Evolutionary conservation across 345 rosid genomes (phyloP), one percentile per base, ranked within the genome.

Genomic region (Draba incana): DNA sequence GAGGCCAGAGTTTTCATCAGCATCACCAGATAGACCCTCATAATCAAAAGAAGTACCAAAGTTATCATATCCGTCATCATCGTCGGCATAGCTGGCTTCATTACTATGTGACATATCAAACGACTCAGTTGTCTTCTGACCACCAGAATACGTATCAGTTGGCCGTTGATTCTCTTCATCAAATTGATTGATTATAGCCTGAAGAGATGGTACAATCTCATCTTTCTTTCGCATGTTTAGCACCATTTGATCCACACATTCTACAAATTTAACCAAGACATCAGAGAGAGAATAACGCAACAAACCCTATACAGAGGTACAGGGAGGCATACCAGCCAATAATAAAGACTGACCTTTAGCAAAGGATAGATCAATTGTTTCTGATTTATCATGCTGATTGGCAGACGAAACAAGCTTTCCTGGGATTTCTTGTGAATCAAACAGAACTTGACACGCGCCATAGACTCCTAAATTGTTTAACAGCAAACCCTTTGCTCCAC

Each of bases 401-500:
- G 78, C 79, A 72, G 74, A 74, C 38, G 81, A 69, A 49, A 76
- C 74, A 57, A 78, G 81, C 79, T 88, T 87, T 73, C 97, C 98
- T 33, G 97, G 94, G 47, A 85, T 77, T 81, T 88, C 98, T 66
- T 72, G 79, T 42, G 97, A 93, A 83, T 93, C 97, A 77, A 93
- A 93, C 39, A 90, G 88, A 78, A 93, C 97, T 60, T 81, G 88
- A 64, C 98, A 93, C 45, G 85, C 87, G 66, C 89, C 89, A 78
- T 84, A 88, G 46, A 93, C 89, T 71, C 94, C 98, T 74, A 93
- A 90, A 69, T 93, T 90, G 80, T 88, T 93, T 74, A 90, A 78
- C 75, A 93, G 62, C 48, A 93, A 85, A 61, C 94, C 97, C 79
- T 81, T 90, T 30, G 91, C 98, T 75, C 98, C 97, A 66, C 98